These are phyloP conservation scores for Fragaria ananassa DNA, from an alignment of 306 rosid species.

Conservation along the genomic window DNA sequence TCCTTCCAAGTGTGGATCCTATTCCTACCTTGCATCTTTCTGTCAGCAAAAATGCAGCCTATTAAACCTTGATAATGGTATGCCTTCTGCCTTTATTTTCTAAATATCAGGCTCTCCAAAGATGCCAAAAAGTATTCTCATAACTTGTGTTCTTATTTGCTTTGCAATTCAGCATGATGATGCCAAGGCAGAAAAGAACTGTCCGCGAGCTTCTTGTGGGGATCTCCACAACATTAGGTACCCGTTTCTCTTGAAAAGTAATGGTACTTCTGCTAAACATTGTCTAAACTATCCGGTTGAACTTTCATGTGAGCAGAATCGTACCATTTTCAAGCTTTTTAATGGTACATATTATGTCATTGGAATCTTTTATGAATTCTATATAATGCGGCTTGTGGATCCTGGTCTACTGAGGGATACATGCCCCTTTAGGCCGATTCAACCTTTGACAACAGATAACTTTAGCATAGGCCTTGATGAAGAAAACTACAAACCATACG, in stretches of 20 bases:
- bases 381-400: conserved; percentile 23
- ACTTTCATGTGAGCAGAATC: conserved; percentile 4
- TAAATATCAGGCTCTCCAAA: neutral
- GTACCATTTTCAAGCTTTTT: neutral
- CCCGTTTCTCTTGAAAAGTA: conserved; percentile 3
- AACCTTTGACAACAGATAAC: neutral
- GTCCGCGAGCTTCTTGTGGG: conserved; percentile 8
- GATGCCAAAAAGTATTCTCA: neutral
- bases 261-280: neutral
- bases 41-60: neutral
- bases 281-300: neutral
- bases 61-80: neutral
- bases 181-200: neutral
- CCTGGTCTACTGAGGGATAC: neutral
- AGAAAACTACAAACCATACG: too few relatives aligned
- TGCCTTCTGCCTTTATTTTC: neutral
- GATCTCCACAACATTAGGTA: neutral
- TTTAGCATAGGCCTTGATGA: neutral
- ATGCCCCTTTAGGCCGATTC: conserved; percentile 5
- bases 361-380: neutral
- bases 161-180: neutral
- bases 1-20: neutral
- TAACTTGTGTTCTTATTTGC: neutral
- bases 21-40: neutral
- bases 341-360: conserved; percentile 3